These are phyloP conservation scores for Thielaviopsis cerberus DNA, from an alignment of 2,329 filamentous ascomycete species.

Conservation along the genomic window DNA sequence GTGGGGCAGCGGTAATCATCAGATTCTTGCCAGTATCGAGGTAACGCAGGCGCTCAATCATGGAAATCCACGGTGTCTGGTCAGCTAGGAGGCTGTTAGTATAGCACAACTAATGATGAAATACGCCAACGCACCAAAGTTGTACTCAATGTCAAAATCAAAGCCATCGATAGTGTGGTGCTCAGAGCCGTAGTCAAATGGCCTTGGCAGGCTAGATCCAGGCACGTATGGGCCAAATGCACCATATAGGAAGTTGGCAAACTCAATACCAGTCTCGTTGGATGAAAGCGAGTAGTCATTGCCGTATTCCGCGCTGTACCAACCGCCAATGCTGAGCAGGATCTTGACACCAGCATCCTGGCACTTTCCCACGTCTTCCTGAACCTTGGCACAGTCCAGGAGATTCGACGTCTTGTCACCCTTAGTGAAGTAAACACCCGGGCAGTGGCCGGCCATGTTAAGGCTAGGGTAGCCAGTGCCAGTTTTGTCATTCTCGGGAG, in stretches of 20 bases:
- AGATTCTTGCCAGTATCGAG: conserved; percentile 16
- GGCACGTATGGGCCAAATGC: conserved; percentile 22
- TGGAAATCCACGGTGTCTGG: conserved; percentile 21
- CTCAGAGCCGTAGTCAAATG: conserved; percentile 18
- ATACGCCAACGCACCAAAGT: conserved; percentile 16
- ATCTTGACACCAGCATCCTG: conserved; percentile 25
- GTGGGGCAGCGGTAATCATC: conserved; percentile 27
- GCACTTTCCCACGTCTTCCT: conserved; percentile 24
- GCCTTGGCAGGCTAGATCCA: conserved; percentile 20
- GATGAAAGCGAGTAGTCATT: conserved; percentile 20
- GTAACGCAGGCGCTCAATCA: conserved; percentile 21
- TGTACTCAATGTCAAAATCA: conserved; percentile 24
- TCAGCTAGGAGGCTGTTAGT: conserved; percentile 13
- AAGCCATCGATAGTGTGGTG: conserved; percentile 23
- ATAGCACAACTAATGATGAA: background rate
- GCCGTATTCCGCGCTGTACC: conserved; percentile 12
- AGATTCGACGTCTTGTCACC: conserved; percentile 16
- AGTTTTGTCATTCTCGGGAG: conserved; percentile 20
- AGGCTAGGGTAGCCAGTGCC: conserved; percentile 21
- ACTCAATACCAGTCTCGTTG: conserved; percentile 18
- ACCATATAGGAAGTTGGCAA: conserved; percentile 22
- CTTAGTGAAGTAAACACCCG: conserved; percentile 15
- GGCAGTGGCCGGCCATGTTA: conserved; percentile 25
- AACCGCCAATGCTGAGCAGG: conserved; percentile 22
- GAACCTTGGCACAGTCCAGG: conserved; percentile 21